phyloP scores from a whole-genome alignment of 805 yeast genomes.

The Wickerhamiella spandovensis region DNA sequence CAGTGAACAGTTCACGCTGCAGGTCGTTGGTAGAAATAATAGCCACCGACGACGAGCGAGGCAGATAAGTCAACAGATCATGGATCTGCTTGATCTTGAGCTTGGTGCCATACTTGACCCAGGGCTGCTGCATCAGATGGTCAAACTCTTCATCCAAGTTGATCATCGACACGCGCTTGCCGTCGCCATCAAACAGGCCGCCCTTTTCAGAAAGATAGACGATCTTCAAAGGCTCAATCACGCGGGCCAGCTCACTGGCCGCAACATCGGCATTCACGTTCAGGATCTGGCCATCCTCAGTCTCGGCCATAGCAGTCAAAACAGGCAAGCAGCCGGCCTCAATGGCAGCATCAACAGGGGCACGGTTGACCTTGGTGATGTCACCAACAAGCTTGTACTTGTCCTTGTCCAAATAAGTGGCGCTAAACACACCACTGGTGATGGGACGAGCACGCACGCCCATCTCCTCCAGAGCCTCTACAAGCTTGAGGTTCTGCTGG shows the following conservation, averaged over 20 bases:
- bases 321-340: slow-evolving; percentile 95
- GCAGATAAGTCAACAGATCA: slow-evolving; percentile 84
- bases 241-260: slow-evolving; percentile 95
- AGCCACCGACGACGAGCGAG: slow-evolving; percentile 95
- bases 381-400: slow-evolving; percentile 90
- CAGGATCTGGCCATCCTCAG: slow-evolving; percentile 89
- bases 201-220: slow-evolving; percentile 97
- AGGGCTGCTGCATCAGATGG: slow-evolving; percentile 73
- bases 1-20: slow-evolving; percentile 95
- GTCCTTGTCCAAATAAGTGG: slow-evolving; percentile 78
- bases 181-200: slow-evolving; percentile 85
- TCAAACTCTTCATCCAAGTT: slow-evolving; percentile 96
- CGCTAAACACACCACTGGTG: slow-evolving; percentile 93
- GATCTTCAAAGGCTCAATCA: slow-evolving; percentile 90
- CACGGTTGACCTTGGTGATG: slow-evolving; percentile 72
- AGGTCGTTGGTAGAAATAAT: slow-evolving; percentile 89
- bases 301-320: slow-evolving; percentile 91
- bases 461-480: slow-evolving; percentile 87
- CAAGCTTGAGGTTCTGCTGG: slow-evolving; percentile 89
- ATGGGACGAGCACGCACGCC: slow-evolving; percentile 98
- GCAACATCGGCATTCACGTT: slow-evolving; percentile 98
- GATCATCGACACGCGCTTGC: slow-evolving; percentile 78
- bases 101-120: slow-evolving; percentile 99
- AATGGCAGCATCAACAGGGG: slow-evolving; percentile 85
- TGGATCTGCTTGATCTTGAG: slow-evolving; percentile 92